phyloP scores from a whole-genome alignment of 768 basidiomycete species.

The Lepiota subincarnata region DNA sequence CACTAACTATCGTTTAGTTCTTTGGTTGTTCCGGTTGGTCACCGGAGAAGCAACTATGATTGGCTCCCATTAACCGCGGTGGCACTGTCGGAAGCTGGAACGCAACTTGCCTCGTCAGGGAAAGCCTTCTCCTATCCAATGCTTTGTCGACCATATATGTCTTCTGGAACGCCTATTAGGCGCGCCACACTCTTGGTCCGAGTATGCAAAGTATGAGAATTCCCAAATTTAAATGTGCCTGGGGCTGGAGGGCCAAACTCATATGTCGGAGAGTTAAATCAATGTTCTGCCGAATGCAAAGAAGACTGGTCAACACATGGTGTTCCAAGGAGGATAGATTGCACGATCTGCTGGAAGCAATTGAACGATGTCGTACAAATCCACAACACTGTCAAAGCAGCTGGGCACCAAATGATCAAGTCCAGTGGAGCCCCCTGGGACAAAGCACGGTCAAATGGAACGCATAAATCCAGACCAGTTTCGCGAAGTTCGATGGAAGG shows the following conservation, averaged over 20 bases:
- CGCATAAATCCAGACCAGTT: too few species aligned
- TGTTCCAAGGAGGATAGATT: neutral
- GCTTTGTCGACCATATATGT: neutral
- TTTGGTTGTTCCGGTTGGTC: neutral
- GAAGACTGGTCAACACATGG: neutral
- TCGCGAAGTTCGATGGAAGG: too few species aligned
- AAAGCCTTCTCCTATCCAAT: too few species aligned
- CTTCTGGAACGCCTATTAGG: neutral
- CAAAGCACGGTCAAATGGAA: too few species aligned
- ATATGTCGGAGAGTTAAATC: neutral
- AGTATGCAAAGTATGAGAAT: neutral
- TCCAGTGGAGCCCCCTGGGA: too few species aligned
- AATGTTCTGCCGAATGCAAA: neutral
- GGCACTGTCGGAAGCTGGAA: neutral
- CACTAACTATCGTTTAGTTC: neutral
- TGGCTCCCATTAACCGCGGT: constrained; percentile 5
- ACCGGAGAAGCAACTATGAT: constrained; percentile 2
- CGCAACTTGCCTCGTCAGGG: neutral
- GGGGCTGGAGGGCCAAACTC: neutral
- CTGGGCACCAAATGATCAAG: too few species aligned
- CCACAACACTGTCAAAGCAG: too few species aligned
- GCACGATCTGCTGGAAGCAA: neutral
- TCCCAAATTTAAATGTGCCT: neutral
- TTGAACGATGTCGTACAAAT: neutral
- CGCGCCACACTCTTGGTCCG: neutral